Percentiles rank a stretch among this genome's conserved stretches.
These are phyloP conservation scores for Spathaspora boniae DNA, from an alignment of 805 yeast genomes.

Conservation along the genomic window DNA sequence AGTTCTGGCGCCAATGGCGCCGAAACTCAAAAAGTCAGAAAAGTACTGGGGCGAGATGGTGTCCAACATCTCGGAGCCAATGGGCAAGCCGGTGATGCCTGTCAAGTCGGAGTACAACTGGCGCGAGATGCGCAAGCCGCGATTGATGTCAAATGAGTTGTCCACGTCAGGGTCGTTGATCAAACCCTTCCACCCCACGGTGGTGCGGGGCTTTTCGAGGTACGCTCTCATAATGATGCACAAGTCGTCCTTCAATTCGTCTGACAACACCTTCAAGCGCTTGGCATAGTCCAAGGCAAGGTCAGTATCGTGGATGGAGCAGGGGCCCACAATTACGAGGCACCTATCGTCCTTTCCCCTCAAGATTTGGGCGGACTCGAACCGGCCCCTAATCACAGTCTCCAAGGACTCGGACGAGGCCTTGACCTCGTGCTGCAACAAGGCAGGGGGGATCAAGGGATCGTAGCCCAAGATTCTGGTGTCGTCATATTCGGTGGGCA, in stretches of 20 bases:
- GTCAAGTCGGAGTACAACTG: conserved; percentile 81
- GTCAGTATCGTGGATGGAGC: conserved; percentile 89
- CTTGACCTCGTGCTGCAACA: conserved; percentile 81
- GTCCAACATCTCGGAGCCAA: conserved; percentile 97
- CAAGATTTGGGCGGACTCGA: conserved; percentile 71
- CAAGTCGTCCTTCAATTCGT: conserved; percentile 70
- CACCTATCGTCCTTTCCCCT: conserved; percentile 77
- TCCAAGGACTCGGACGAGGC: conserved; percentile 51
- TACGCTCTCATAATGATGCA: conserved; percentile 95
- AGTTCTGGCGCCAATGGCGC: conserved; percentile 99
- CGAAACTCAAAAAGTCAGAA: conserved; percentile 85
- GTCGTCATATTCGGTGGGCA: conserved; percentile 68
- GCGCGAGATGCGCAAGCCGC: conserved; percentile 86
- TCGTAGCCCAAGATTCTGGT: conserved; percentile 86
- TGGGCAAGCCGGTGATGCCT: conserved; percentile 68
- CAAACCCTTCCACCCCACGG: conserved; percentile 98
- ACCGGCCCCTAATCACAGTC: conserved; percentile 74
- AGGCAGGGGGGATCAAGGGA: conserved; percentile 90
- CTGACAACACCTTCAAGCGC: conserved; percentile 61
- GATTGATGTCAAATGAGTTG: conserved; percentile 89
- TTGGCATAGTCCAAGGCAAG: conserved; percentile 87
- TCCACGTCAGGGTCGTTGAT: conserved; percentile 96
- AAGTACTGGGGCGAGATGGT: conserved; percentile 96
- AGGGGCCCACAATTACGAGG: conserved; percentile 90
- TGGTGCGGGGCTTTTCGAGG: conserved; percentile 97